Conservation (phyloP, 2,329 filamentous ascomycete genomes). For the Calonectria fujianensis region DNA sequence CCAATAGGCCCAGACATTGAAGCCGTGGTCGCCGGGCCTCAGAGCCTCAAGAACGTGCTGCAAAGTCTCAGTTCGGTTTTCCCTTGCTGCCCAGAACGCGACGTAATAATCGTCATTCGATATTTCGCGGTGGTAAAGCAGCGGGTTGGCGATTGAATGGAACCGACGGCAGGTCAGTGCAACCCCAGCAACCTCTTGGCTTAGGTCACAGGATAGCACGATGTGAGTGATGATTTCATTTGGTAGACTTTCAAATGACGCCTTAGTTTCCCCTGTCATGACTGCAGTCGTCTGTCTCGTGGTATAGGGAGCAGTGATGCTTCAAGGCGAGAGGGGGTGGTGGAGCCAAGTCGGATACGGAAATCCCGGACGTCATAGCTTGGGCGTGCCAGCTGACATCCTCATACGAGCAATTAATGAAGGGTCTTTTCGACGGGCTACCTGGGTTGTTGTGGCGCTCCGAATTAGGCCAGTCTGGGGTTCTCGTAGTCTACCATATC, state of each 20-base stretch:
- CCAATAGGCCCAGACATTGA: slow-evolving; percentile 15
- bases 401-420: not conserved
- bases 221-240: slow-evolving; percentile 19
- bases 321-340: not conserved
- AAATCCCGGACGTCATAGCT: not conserved
- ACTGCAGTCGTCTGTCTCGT: not conserved
- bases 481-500: not conserved
- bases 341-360: not conserved
- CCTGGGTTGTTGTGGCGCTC: not conserved
- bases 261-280: not conserved
- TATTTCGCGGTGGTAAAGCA: slow-evolving; percentile 43
- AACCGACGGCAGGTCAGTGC: slow-evolving; percentile 29
- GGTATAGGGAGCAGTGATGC: not conserved
- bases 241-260: not conserved
- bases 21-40: not conserved
- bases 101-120: slow-evolving; percentile 29
- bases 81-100: slow-evolving; percentile 40
- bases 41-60: slow-evolving; percentile 9
- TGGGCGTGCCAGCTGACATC: not conserved
- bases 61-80: slow-evolving; percentile 25
- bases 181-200: not conserved
- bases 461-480: not conserved
- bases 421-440: not conserved
- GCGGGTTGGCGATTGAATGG: slow-evolving; percentile 23
- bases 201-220: slow-evolving; percentile 20